phyloP scores from a whole-genome alignment of 2,329 filamentous ascomycete genomes.

The Claviceps humidiphila region DNA sequence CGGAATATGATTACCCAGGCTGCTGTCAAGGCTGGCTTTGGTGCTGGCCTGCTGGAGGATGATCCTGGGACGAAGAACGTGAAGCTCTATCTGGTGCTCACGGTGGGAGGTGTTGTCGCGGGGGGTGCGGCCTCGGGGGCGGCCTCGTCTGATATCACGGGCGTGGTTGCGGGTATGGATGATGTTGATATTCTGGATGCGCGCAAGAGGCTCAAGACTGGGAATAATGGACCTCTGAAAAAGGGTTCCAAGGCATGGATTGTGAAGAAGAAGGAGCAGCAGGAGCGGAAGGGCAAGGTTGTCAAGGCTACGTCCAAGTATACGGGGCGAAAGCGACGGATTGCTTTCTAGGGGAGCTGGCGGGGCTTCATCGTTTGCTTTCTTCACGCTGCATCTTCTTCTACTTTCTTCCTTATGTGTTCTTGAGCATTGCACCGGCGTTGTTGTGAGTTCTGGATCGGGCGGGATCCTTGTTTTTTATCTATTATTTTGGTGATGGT shows the following conservation, averaged over 20 bases:
- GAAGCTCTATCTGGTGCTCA: conserved; percentile 92
- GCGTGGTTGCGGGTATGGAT: conserved; percentile 80
- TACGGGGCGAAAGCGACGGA: conserved; percentile 74
- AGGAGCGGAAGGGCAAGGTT: conserved; percentile 87
- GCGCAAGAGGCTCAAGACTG: conserved; percentile 34
- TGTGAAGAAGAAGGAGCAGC: conserved; percentile 76
- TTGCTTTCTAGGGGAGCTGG: conserved; percentile 47
- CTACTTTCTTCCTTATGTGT: not conserved
- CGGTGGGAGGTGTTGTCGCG: conserved; percentile 49
- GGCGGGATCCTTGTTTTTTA: not conserved
- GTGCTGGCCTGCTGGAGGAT: conserved; percentile 87
- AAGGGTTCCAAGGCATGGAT: conserved; percentile 85
- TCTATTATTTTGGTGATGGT: not conserved
- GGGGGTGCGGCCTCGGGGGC: conserved; percentile 26
- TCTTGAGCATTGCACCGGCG: conserved; percentile 16
- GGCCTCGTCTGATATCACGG: conserved; percentile 68
- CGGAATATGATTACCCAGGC: conserved; percentile 83
- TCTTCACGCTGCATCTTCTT: not conserved
- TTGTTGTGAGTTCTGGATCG: not conserved
- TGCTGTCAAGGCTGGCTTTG: conserved; percentile 87
- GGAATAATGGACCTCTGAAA: conserved; percentile 39
- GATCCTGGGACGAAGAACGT: conserved; percentile 92
- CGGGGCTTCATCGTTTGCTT: not conserved
- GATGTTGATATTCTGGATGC: conserved; percentile 70
- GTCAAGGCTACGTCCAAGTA: conserved; percentile 90